A percentile compares a stretch with the other conserved stretches of the same genome.
These are phyloP conservation scores for Amanita rimosa DNA, from an alignment of 768 basidiomycete genomes.

Conservation along the genomic window DNA sequence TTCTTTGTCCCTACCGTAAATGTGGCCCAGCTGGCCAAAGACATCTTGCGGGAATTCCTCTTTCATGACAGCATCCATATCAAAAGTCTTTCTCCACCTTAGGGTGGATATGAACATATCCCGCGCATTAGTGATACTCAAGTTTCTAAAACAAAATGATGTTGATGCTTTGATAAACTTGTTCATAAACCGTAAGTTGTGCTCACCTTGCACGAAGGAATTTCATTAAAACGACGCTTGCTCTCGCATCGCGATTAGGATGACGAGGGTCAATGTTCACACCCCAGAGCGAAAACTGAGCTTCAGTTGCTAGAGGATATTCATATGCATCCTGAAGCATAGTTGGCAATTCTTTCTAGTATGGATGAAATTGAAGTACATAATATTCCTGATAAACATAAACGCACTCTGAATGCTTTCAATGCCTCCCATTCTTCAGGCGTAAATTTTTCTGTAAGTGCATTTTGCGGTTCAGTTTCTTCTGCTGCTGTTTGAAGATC, in stretches of 20 bases:
- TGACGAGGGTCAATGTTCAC: slow-evolving; percentile 50
- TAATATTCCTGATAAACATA: neutral
- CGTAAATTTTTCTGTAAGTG: slow-evolving; percentile 59
- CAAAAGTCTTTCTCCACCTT: slow-evolving; percentile 59
- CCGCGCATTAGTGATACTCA: slow-evolving; percentile 40
- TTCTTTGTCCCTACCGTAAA: slow-evolving; percentile 61
- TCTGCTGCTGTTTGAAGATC: slow-evolving; percentile 9
- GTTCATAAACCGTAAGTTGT: neutral
- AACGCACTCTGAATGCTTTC: slow-evolving; percentile 51
- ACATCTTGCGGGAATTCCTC: slow-evolving; percentile 54
- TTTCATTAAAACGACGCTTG: slow-evolving; percentile 72
- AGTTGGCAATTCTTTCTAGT: slow-evolving; percentile 33
- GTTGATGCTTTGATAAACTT: neutral
- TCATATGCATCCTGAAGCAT: slow-evolving; percentile 53
- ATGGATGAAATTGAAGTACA: neutral
- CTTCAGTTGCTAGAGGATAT: slow-evolving; percentile 35
- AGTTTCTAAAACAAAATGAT: slow-evolving; percentile 25
- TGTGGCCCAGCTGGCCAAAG: slow-evolving; percentile 52
- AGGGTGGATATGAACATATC: slow-evolving; percentile 62
- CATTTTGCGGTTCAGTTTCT: slow-evolving; percentile 49
- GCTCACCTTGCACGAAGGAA: slow-evolving; percentile 65
- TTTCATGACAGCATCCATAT: slow-evolving; percentile 45
- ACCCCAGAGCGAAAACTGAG: slow-evolving; percentile 58
- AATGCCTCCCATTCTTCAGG: slow-evolving; percentile 63
- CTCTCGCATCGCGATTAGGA: slow-evolving; percentile 44